A percentile compares a stretch with the other conserved stretches of the same genome.
These are phyloP conservation scores for Cytospora schulzeri DNA, from an alignment of 2,329 filamentous ascomycete genomes.

Conservation along the genomic window DNA sequence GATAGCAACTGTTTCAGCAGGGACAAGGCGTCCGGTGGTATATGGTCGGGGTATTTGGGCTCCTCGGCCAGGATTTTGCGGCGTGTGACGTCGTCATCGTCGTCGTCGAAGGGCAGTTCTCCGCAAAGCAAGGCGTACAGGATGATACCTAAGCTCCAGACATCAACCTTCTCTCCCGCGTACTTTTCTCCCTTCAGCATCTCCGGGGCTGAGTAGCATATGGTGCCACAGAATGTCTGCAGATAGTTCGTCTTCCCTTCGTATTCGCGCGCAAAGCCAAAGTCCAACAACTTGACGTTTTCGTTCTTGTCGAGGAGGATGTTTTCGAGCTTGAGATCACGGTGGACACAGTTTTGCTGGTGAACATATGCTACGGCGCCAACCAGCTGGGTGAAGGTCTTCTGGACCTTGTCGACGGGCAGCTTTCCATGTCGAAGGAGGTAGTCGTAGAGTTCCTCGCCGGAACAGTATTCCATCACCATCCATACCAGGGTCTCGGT, in stretches of 20 bases:
- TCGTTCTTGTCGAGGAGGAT: constrained; percentile 95
- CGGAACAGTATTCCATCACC: constrained; percentile 93
- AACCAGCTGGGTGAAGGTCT: constrained; percentile 93
- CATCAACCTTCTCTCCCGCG: constrained; percentile 95
- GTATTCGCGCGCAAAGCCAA: constrained; percentile 97
- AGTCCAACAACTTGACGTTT: constrained; percentile 97
- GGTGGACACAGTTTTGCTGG: constrained; percentile 91
- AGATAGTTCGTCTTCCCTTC: constrained; percentile 92
- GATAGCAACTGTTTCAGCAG: constrained; percentile 82
- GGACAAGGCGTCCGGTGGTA: constrained; percentile 75
- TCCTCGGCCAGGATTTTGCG: constrained; percentile 82
- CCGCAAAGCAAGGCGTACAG: constrained; percentile 80
- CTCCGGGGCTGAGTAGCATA: constrained; percentile 96
- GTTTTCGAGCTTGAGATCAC: constrained; percentile 94
- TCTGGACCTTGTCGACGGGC: constrained; percentile 83
- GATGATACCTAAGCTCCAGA: constrained; percentile 89
- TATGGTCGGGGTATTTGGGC: constrained; percentile 78
- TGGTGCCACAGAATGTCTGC: constrained; percentile 95
- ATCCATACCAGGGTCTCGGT: constrained; percentile 95
- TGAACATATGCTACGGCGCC: constrained; percentile 96
- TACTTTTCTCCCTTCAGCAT: constrained; percentile 99
- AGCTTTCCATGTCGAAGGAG: constrained; percentile 85
- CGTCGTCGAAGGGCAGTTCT: constrained; percentile 93
- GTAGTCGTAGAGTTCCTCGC: constrained; percentile 97
- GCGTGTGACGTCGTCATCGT: constrained; percentile 87